phyloP scores from a whole-genome alignment of 2,329 filamentous ascomycete genomes.

The Diaporthe aspalathi region DNA sequence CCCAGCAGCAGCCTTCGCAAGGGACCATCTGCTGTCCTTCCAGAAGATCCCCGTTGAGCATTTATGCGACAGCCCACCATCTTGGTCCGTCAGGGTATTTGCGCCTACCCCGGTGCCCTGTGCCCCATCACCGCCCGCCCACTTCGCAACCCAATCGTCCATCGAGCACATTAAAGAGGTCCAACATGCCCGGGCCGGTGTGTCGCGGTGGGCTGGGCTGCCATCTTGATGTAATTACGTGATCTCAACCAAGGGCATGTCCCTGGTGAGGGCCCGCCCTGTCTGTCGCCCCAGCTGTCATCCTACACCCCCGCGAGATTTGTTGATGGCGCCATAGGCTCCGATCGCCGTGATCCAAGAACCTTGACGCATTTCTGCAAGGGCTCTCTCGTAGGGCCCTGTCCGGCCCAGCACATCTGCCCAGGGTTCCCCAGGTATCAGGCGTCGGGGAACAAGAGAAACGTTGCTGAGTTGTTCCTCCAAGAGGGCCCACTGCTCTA shows the following conservation, averaged over 20 bases:
- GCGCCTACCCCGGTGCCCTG: background rate
- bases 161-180: too few relatives aligned
- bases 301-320: slow-evolving; percentile 1
- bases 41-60: background rate
- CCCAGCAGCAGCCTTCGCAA: background rate
- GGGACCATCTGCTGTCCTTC: background rate
- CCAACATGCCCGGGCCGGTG: too few relatives aligned
- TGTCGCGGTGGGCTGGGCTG: background rate
- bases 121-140: background rate
- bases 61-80: slow-evolving; percentile 6
- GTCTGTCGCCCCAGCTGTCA: background rate
- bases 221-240: background rate
- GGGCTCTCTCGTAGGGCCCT: background rate
- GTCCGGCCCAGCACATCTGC: background rate
- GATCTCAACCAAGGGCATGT: background rate
- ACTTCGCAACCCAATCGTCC: background rate
- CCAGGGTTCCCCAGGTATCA: slow-evolving; percentile 2
- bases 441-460: background rate
- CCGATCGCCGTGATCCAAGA: slow-evolving; percentile 10
- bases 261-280: background rate
- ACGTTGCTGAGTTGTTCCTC: background rate
- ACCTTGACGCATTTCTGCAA: background rate
- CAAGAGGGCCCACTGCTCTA: background rate
- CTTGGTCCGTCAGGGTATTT: background rate
- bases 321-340: background rate